These are phyloP conservation scores for Usnea hakonensis DNA, from an alignment of 495 filamentous ascomycete genomes.

Conservation along the genomic window DNA sequence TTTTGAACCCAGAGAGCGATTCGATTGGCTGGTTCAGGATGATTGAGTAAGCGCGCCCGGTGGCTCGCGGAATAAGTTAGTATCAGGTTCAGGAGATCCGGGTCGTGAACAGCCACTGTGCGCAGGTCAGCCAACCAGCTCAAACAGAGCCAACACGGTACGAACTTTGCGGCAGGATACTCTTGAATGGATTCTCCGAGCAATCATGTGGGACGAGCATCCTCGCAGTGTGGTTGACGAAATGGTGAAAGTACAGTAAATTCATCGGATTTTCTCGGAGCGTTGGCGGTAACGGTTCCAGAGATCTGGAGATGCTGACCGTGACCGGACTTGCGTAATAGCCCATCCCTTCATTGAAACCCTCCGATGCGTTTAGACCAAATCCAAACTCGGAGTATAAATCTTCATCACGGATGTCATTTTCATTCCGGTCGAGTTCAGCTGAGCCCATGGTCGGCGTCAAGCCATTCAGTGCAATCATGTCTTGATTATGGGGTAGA, in stretches of 20 bases:
- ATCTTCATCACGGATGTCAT: constrained; percentile 15
- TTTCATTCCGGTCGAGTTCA: constrained; percentile 24
- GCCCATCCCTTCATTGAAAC: constrained; percentile 45
- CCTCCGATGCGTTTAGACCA: constrained; percentile 39
- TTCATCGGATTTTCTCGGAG: constrained; percentile 72
- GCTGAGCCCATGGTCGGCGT: constrained; percentile 13
- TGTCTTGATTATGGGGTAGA: constrained; percentile 61
- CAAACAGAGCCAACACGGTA: constrained; percentile 12
- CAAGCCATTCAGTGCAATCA: constrained; percentile 22
- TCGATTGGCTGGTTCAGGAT: constrained; percentile 59
- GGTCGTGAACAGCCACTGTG: constrained; percentile 57
- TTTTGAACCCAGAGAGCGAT: constrained; percentile 73
- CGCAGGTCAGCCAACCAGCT: not conserved
- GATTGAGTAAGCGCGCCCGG: constrained; percentile 54
- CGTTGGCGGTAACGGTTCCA: constrained; percentile 60
- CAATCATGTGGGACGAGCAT: constrained; percentile 73
- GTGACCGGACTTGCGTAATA: constrained; percentile 65
- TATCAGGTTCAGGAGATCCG: constrained; percentile 66
- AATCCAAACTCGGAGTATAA: constrained; percentile 36
- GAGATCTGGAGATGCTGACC: constrained; percentile 56
- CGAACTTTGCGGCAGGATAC: constrained; percentile 61
- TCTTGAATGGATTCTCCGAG: constrained; percentile 64
- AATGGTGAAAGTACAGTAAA: constrained; percentile 69
- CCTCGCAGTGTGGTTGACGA: constrained; percentile 68
- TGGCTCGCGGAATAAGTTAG: constrained; percentile 79